Evolutionary conservation across 1,139 yeast species (phyloP).

Genomic region (Yamadazyma membranifaciens): DNA sequence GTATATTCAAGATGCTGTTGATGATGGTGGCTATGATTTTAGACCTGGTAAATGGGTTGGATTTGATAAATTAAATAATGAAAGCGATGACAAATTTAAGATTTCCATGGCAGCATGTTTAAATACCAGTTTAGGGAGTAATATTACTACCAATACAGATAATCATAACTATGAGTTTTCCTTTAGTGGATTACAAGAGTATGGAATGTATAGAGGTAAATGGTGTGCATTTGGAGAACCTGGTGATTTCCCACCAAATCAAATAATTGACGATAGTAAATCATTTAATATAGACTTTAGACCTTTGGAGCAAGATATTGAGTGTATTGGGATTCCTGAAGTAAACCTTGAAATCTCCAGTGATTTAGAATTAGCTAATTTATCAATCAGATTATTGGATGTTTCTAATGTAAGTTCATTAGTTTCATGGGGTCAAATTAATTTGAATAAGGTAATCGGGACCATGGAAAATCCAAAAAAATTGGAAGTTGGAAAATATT

Average conservation of each 20-base stretch:
- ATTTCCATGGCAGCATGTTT: not conserved
- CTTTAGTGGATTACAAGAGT: conserved; percentile 31
- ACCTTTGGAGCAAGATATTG: conserved; percentile 17
- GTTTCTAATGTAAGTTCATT: conserved; percentile 31
- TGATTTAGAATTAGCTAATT: conserved; percentile 30
- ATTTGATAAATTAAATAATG: conserved; percentile 11
- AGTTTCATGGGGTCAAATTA: conserved; percentile 43
- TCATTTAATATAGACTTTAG: conserved; percentile 31
- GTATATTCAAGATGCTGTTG: conserved; percentile 36
- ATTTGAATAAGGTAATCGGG: conserved; percentile 32
- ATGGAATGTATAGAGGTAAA: conserved; percentile 40
- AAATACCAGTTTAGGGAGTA: too few relatives aligned
- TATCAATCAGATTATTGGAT: conserved; percentile 31
- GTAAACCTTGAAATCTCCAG: conserved; percentile 26
- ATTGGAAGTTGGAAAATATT: conserved; percentile 24
- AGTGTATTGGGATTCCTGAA: conserved; percentile 34
- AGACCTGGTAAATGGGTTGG: conserved; percentile 39
- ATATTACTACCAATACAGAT: not conserved
- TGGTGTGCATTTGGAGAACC: conserved; percentile 43
- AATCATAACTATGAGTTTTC: conserved; percentile 1
- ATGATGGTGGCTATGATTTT: conserved; percentile 26
- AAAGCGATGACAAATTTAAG: conserved; percentile 6
- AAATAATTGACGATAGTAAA: conserved; percentile 35
- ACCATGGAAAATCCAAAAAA: conserved; percentile 35
- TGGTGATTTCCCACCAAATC: conserved; percentile 45